phyloP scores from a whole-genome alignment of 2,329 filamentous ascomycete species.

The Botrytis deweyae region DNA sequence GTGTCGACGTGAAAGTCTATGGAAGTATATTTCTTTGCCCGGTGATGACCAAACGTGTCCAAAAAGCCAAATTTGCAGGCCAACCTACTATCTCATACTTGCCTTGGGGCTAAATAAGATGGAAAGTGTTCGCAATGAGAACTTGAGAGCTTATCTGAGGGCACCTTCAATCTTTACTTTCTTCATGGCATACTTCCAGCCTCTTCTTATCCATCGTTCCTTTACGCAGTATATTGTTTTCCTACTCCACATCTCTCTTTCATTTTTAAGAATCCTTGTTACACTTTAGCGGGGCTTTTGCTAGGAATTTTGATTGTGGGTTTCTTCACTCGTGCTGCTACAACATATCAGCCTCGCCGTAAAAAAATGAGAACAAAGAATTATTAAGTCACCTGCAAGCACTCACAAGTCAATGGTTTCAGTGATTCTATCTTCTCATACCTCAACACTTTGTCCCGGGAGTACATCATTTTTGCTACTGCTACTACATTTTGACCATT shows the following conservation, averaged over 20 bases:
- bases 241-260: background rate
- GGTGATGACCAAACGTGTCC: constrained; percentile 41
- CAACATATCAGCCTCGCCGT: background rate
- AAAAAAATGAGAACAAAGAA: constrained; percentile 1
- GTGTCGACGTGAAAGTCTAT: constrained; percentile 24
- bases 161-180: constrained; percentile 26
- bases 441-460: background rate
- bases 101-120: constrained; percentile 25
- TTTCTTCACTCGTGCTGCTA: background rate
- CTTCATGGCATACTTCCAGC: background rate
- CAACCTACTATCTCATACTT: constrained; percentile 35
- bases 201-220: background rate
- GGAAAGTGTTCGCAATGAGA: constrained; percentile 42
- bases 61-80: constrained; percentile 44
- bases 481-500: too few species aligned
- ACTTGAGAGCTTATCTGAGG: constrained; percentile 45
- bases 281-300: background rate
- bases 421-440: background rate
- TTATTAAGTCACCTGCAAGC: background rate
- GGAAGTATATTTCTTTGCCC: constrained; percentile 31
- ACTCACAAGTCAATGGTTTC: background rate
- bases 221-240: background rate
- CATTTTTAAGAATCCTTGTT: background rate
- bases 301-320: background rate
- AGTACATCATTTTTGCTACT: background rate